These are phyloP conservation scores for Fistulinella cinereoalba DNA, from an alignment of 1,284 basidiomycete species.

Conservation along the genomic window DNA sequence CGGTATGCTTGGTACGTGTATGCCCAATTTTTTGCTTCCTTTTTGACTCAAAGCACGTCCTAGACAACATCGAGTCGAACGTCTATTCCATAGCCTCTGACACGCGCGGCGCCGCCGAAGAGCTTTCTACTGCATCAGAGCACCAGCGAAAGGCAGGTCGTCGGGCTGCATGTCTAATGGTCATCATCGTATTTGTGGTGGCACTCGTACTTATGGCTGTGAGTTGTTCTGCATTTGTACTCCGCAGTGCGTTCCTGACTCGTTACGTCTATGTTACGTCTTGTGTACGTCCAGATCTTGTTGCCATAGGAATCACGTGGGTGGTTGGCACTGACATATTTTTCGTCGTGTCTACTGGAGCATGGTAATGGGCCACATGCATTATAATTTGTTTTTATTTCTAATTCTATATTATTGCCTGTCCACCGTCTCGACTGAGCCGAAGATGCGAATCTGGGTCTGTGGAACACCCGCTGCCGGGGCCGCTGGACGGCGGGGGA, in stretches of 20 bases:
- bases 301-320: too few relatives aligned
- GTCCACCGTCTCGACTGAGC: neutral
- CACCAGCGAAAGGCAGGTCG: conserved; percentile 95
- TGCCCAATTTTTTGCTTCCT: neutral
- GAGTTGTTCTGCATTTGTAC: conserved; percentile 17
- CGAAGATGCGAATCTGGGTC: too few relatives aligned
- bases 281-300: conserved; percentile 15
- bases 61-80: conserved; percentile 97
- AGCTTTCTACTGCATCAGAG: conserved; percentile 86
- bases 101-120: conserved; percentile 81
- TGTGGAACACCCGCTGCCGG: too few relatives aligned
- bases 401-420: conserved; percentile 13
- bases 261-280: neutral
- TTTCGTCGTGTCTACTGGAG: too few relatives aligned
- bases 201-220: conserved; percentile 92
- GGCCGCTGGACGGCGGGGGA: too few relatives aligned
- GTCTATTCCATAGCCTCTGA: conserved; percentile 85
- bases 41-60: neutral
- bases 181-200: conserved; percentile 85
- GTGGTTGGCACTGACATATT: too few relatives aligned
- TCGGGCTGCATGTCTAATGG: conserved; percentile 84
- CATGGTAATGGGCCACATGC: conserved; percentile 14
- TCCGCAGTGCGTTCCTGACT: too few relatives aligned
- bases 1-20: conserved; percentile 82
- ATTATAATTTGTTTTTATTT: conserved; percentile 24